phyloP scores from a whole-genome alignment of 139 green algal genomes.

The Micractinium sp. region DNA sequence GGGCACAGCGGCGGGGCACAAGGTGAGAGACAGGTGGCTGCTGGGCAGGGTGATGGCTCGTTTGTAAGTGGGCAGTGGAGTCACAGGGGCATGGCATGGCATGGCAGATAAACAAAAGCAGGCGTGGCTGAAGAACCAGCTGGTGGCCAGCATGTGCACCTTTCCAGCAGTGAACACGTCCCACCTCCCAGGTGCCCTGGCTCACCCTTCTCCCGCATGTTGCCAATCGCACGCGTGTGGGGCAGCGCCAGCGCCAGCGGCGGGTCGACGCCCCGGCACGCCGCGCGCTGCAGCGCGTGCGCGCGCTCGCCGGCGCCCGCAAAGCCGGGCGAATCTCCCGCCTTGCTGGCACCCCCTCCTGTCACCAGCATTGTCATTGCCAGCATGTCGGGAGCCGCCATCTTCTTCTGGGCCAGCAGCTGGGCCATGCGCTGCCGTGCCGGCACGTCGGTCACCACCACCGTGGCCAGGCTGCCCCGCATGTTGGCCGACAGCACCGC shows the following conservation, averaged over 20 bases:
- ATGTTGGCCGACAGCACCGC: conserved; percentile 48
- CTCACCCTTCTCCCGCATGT: background rate
- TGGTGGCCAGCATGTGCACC: background rate
- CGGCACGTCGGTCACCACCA: conserved; percentile 35
- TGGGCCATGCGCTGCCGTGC: conserved; percentile 33
- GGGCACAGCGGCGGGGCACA: no score
- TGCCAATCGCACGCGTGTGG: conserved; percentile 57
- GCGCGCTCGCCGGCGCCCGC: conserved; percentile 36
- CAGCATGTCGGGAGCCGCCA: conserved; percentile 36
- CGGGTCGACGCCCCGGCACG: conserved; percentile 58
- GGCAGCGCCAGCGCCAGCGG: conserved; percentile 67
- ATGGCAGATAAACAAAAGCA: background rate
- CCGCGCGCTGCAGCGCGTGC: conserved; percentile 51
- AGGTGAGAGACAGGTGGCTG: background rate
- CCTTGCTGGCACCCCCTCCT: conserved; percentile 8
- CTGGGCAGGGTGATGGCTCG: background rate
- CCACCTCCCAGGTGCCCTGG: background rate
- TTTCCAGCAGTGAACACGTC: background rate
- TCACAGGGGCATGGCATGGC: background rate
- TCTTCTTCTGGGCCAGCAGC: conserved; percentile 39
- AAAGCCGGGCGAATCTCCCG: conserved; percentile 37
- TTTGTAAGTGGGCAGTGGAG: background rate
- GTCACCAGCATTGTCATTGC: background rate
- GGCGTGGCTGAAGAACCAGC: no score
- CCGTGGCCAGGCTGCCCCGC: conserved; percentile 34